Evolutionary conservation across 1,284 basidiomycete genomes (phyloP), one percentile per base, ranked within the genome.

Genomic region (Heterobasidion parviporum): DNA sequence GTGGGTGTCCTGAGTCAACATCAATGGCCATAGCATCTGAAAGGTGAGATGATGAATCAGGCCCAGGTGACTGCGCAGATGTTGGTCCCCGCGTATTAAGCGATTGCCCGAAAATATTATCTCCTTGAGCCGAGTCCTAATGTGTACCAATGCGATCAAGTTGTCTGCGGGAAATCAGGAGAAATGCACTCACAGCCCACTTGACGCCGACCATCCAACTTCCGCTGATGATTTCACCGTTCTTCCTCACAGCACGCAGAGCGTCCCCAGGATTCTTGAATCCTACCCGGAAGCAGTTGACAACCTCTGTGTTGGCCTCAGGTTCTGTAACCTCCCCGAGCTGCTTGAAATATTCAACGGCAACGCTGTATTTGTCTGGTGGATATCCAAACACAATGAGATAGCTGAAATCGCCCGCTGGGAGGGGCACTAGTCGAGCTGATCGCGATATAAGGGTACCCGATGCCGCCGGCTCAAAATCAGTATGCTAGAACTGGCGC

Each of bases 201-300:
- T 91, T 92, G 51, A 80, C 82, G 8, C 89, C 90, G 47, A 92
- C 72, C 88, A 92, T 92, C 77, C 83, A 89, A 50, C 74, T 78
- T 2, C 88, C 87, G 16, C 79, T 74, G 12, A 92, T 65, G 1
- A 90, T 70, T 50, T 92, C 89, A 0, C 90, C 90, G 60, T 86
- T 92, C 70, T 87, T 87, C 52, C 86, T 73, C 12, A 89, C 80
- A 1, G 89, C 88, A 10, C 89, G 74, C 58, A 87, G 68, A 0
- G 89, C 89, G 54, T 89, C 86, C 34, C 79, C 81, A 9, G 82
- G 74, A 59, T 88, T 81, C 45, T 72, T 69, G 63, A 85, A 92
- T 2, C 87, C 86, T 50, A 89, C 82, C 54, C 77, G 75, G 67
- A 90, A 89, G 65, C 83, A 86, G 64, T 89, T 89, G 34, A 74